These are phyloP conservation scores for Aspergillus ustus DNA, from an alignment of 2,329 filamentous ascomycete genomes.

Conservation along the genomic window DNA sequence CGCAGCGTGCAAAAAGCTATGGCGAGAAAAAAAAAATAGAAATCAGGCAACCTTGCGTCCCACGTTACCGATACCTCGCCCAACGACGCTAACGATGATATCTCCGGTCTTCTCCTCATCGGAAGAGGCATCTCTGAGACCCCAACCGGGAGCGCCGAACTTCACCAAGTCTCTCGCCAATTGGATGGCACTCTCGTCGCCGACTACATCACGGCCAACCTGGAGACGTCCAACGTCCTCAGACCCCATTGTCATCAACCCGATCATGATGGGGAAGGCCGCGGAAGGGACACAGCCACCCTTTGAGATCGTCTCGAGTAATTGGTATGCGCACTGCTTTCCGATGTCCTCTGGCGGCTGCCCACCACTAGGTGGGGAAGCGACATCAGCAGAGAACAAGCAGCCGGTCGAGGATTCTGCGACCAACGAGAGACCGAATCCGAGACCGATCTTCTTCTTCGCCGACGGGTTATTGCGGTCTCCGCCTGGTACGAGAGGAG, in stretches of 20 bases:
- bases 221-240: conserved; percentile 91
- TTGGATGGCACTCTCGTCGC: conserved; percentile 76
- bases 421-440: conserved; percentile 88
- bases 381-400: conserved; percentile 84
- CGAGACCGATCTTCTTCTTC: conserved; percentile 73
- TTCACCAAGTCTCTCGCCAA: conserved; percentile 81
- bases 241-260: conserved; percentile 96
- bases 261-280: conserved; percentile 75
- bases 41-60: conserved; percentile 80
- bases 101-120: conserved; percentile 68
- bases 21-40: not conserved
- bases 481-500: conserved; percentile 66
- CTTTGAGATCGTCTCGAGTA: conserved; percentile 79
- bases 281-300: conserved; percentile 80
- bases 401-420: conserved; percentile 89
- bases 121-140: conserved; percentile 74
- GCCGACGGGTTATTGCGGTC: conserved; percentile 67
- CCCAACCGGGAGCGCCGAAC: conserved; percentile 93
- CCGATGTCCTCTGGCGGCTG: conserved; percentile 89
- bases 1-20: conserved; percentile 4
- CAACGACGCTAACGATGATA: conserved; percentile 88
- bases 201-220: conserved; percentile 79
- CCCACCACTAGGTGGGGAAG: conserved; percentile 75
- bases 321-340: conserved; percentile 82
- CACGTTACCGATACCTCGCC: conserved; percentile 90